phyloP scores from a whole-genome alignment of 306 rosid genomes.

The Vigna reflexopilosa region DNA sequence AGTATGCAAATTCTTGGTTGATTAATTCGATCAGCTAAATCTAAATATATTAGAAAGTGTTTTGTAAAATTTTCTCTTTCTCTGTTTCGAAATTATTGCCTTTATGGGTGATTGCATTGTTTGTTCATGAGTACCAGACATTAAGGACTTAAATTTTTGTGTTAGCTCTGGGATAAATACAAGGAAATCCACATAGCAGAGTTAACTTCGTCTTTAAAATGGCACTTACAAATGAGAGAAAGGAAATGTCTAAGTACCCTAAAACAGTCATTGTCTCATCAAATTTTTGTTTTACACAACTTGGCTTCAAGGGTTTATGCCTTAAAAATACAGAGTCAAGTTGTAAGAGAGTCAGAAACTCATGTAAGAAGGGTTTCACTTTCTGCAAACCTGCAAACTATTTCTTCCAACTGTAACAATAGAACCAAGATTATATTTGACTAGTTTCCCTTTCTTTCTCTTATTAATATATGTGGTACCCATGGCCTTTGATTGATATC shows the following conservation, averaged over 20 bases:
- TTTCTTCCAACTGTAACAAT: conserved; percentile 46
- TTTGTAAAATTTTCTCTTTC: not conserved
- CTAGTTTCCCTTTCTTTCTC: conserved; percentile 55
- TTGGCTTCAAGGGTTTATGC: conserved; percentile 36
- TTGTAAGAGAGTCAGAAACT: conserved; percentile 52
- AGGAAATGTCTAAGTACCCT: conserved; percentile 51
- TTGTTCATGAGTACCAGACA: conserved; percentile 13
- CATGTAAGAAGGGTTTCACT: conserved; percentile 49
- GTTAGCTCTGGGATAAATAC: not conserved
- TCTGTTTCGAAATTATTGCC: not conserved
- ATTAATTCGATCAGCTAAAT: conserved; percentile 3
- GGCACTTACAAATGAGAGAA: conserved; percentile 59
- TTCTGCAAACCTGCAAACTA: conserved; percentile 28
- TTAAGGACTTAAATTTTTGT: conserved; percentile 2
- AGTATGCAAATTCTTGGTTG: conserved; percentile 13
- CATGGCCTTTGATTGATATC: conserved; percentile 44
- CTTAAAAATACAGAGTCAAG: conserved; percentile 29
- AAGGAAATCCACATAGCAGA: conserved; percentile 43
- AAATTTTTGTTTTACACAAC: conserved; percentile 39
- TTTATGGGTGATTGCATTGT: not conserved
- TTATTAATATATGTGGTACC: conserved; percentile 56
- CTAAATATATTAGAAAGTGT: not conserved
- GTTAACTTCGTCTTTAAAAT: conserved; percentile 41
- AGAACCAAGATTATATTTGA: conserved; percentile 38
- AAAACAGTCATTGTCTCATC: conserved; percentile 54